These are phyloP conservation scores for Cryptosporidium sp. DNA, from an alignment of 169 alveolate species.

Conservation along the genomic window DNA sequence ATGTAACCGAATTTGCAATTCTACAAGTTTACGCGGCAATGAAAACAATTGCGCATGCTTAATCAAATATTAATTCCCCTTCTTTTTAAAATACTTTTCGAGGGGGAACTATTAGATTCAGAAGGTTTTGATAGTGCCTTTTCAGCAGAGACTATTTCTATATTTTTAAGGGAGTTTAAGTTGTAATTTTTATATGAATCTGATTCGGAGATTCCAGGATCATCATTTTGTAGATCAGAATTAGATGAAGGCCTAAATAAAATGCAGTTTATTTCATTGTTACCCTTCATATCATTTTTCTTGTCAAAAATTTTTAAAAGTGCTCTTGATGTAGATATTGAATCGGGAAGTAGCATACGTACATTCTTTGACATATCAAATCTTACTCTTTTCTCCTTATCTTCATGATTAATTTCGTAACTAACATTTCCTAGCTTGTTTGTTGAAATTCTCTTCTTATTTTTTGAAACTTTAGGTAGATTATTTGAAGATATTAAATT, in stretches of 20 bases:
- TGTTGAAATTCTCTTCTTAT: background rate
- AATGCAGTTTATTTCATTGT: slow-evolving; percentile 40
- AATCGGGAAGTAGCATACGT: slow-evolving; percentile 69
- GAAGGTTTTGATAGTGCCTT: slow-evolving; percentile 69
- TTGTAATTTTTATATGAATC: background rate
- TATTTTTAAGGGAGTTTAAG: background rate
- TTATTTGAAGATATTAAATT: background rate
- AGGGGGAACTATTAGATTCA: slow-evolving; percentile 22
- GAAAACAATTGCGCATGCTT: background rate
- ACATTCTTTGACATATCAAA: slow-evolving; percentile 71
- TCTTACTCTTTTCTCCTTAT: slow-evolving; percentile 33
- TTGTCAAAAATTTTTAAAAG: slow-evolving; percentile 60
- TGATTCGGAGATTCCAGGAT: background rate
- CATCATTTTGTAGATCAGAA: background rate
- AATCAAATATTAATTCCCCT: background rate
- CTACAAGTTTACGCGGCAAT: background rate
- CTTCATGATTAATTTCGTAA: background rate
- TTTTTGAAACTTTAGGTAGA: slow-evolving; percentile 40
- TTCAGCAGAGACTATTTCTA: slow-evolving; percentile 47
- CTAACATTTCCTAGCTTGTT: background rate
- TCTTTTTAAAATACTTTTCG: slow-evolving; percentile 48
- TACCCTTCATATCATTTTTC: background rate
- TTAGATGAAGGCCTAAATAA: slow-evolving; percentile 14
- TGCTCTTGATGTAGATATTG: slow-evolving; percentile 56
- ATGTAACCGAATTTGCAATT: background rate